Evolutionary conservation across 1,139 yeast species (phyloP), one percentile per base, ranked within the genome.

Genomic region (Yamadazyma dendronema): DNA sequence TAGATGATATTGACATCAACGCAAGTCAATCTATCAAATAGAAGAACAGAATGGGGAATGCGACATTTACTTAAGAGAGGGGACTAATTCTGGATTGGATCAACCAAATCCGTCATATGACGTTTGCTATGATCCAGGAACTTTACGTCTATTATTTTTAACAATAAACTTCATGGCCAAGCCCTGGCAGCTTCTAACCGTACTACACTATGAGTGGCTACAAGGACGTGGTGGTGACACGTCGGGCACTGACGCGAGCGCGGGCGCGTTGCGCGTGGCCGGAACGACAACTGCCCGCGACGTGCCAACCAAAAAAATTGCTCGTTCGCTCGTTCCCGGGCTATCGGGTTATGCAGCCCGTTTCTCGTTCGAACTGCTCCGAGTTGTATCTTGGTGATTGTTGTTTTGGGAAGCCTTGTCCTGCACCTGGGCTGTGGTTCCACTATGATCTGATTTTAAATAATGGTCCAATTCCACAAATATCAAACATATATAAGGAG

Each of bases 371-470:
- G n/a, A n/a, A n/a, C n/a, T n/a, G n/a, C n/a, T n/a, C n/a, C n/a
- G n/a, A n/a, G n/a, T n/a, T n/a, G n/a, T 19, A 9, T 7, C 22
- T 19, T 19, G 22, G 9, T 9, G 11, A 24, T n/a, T 24, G 9
- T 24, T 7, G 26, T 10, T 24, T 10, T 24, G 26, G 13, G 11
- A n/a, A 8, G 9, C 12, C 11, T 7, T 11, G 22, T 17, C 34
- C 38, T 31, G 38, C 35, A 35, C 32, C 30, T 15, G 22, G 32
- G 27, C 12, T 35, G 38, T 35, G 38, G 38, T 35, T n/a, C 37
- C 32, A 29, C 25, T 11, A 35, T 35, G 37, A 35, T 30, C 37
- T 35, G 37, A 35, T 35, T 35, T 30, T 26, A 26, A n/a, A 29
- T 29, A 28, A 29, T 29, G 24, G 25, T 13, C 30, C 23, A 30